Evolutionary conservation across 345 rosid species (phyloP).

Genomic region (Melastoma malabathricum): DNA sequence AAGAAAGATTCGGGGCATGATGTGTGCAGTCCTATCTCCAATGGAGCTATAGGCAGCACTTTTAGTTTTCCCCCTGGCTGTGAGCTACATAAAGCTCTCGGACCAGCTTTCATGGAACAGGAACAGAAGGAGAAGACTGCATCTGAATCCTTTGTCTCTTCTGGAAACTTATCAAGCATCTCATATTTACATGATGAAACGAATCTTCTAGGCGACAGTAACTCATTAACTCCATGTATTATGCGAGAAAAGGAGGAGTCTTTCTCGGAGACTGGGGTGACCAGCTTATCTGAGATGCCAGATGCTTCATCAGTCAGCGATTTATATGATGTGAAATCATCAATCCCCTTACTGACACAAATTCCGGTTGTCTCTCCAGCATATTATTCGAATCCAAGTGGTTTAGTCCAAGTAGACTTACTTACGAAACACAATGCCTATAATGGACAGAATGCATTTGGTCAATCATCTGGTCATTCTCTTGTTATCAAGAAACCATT

Average conservation of each 20-base stretch:
- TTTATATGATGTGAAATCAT: not conserved
- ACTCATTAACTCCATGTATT: constrained; percentile 1
- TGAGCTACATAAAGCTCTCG: constrained; percentile 46
- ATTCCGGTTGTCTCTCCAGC: not conserved
- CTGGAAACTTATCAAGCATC: constrained; percentile 3
- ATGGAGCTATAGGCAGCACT: constrained; percentile 6
- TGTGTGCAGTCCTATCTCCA: not conserved
- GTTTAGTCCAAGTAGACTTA: not conserved
- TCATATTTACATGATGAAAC: not conserved
- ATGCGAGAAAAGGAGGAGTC: constrained; percentile 17
- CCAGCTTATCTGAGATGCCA: not conserved
- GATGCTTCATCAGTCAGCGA: constrained; percentile 3
- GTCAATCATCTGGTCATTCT: constrained; percentile 10
- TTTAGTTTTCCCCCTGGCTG: constrained; percentile 28
- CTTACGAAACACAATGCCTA: not conserved
- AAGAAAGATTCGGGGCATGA: constrained; percentile 7
- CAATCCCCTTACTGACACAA: constrained; percentile 2
- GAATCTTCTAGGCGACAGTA: not conserved
- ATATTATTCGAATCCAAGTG: not conserved
- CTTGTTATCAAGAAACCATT: constrained; percentile 9
- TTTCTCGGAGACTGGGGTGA: constrained; percentile 29
- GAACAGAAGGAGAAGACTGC: constrained; percentile 15
- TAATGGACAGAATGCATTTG: not conserved
- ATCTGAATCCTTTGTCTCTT: constrained; percentile 10
- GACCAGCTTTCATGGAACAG: constrained; percentile 18